phyloP scores from a whole-genome alignment of 1,139 yeast species.

The Pichia sp. region DNA sequence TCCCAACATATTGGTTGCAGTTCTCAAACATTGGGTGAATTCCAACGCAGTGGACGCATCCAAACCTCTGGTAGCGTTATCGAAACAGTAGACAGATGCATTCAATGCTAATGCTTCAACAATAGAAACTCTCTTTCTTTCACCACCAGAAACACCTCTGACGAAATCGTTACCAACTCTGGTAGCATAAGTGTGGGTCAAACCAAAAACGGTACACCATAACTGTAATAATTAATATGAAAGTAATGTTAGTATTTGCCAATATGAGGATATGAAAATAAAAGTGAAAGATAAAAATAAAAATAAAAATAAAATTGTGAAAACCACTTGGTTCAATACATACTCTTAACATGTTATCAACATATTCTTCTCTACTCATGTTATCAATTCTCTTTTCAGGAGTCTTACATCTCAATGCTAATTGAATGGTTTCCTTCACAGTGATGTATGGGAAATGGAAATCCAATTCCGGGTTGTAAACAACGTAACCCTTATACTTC shows the following conservation, averaged over 20 bases:
- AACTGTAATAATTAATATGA: conserved; percentile 51
- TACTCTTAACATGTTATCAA: conserved; percentile 36
- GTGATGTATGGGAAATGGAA: conserved; percentile 38
- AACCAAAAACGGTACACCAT: conserved; percentile 22
- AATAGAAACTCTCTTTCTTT: conserved; percentile 57
- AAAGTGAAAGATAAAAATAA: conserved; percentile 44
- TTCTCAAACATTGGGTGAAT: conserved; percentile 12
- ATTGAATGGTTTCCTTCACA: conserved; percentile 40
- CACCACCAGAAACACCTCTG: conserved; percentile 79
- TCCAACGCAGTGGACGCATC: conserved; percentile 60
- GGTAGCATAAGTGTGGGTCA: conserved; percentile 11
- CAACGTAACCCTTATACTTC: conserved; percentile 35
- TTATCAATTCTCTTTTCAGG: conserved; percentile 37
- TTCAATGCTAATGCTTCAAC: conserved; percentile 10
- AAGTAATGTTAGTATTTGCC: conserved; percentile 45
- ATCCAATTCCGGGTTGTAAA: conserved; percentile 40
- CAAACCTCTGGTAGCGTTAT: conserved; percentile 67
- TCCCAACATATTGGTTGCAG: conserved; percentile 39
- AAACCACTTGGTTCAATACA: conserved; percentile 33
- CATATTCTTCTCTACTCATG: conserved; percentile 35
- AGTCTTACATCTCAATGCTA: conserved; percentile 38
- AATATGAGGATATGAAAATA: conserved; percentile 11
- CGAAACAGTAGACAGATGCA: conserved; percentile 55
- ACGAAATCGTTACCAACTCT: conserved; percentile 53
- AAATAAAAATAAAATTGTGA: neutral